Percentiles rank a stretch among this genome's conserved stretches.
Evolutionary conservation across 1,139 yeast species (phyloP).

Genomic region (Pneumocystis oryctolagi): DNA sequence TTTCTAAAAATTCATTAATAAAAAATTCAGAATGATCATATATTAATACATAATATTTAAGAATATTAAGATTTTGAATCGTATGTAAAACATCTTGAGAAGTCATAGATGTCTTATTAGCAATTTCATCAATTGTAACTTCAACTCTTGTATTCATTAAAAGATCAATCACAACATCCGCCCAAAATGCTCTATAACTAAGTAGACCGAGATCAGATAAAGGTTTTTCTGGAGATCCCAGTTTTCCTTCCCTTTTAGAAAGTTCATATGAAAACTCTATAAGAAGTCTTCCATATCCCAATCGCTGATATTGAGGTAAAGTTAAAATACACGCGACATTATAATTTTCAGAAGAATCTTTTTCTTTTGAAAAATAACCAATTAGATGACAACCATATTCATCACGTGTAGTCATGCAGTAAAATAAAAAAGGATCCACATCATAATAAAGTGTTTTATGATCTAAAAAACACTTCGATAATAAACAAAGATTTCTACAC

Average conservation of each 20-base stretch:
- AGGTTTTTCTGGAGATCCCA: conserved; percentile 96
- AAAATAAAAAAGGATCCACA: conserved; percentile 90
- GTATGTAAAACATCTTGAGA: conserved; percentile 92
- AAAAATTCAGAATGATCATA: background rate
- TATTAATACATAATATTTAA: conserved; percentile 37
- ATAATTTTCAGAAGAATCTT: conserved; percentile 89
- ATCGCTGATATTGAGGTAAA: conserved; percentile 87
- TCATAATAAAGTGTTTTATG: conserved; percentile 93
- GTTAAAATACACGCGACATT: conserved; percentile 95
- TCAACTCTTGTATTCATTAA: conserved; percentile 55
- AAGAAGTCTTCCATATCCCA: conserved; percentile 79
- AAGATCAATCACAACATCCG: conserved; percentile 67
- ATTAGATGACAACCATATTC: conserved; percentile 86
- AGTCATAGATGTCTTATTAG: conserved; percentile 80
- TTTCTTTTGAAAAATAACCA: conserved; percentile 92
- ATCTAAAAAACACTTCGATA: conserved; percentile 78
- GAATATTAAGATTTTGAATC: conserved; percentile 73
- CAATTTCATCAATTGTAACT: conserved; percentile 83
- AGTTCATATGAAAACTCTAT: conserved; percentile 88
- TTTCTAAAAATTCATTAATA: conserved; percentile 34
- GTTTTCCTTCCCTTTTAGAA: conserved; percentile 71
- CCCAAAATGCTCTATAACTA: conserved; percentile 93
- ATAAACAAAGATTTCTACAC: conserved; percentile 85
- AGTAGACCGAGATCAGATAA: conserved; percentile 83
- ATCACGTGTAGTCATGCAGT: conserved; percentile 83